These are phyloP conservation scores for Exophiala viscosa DNA, from an alignment of 2,329 filamentous ascomycete species.

Conservation along the genomic window DNA sequence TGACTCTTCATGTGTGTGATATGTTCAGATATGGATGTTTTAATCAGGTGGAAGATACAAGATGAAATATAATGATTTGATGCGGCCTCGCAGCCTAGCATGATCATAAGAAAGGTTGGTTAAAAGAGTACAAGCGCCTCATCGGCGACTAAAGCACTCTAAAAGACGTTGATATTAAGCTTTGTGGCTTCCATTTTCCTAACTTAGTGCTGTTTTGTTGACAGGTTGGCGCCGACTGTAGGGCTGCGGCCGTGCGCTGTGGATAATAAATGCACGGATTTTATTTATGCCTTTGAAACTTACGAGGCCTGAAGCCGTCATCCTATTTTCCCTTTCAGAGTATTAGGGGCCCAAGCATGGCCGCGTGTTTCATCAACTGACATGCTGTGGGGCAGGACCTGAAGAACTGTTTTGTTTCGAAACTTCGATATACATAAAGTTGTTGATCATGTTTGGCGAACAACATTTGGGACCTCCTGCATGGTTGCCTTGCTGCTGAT, in stretches of 20 bases:
- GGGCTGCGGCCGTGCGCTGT: too few relatives aligned
- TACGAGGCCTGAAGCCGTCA: background rate
- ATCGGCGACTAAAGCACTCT: background rate
- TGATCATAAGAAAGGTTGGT: background rate
- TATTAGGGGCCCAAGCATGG: background rate
- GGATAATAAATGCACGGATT: background rate
- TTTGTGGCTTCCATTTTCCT: background rate
- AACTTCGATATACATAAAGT: too few relatives aligned
- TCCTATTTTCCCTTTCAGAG: background rate
- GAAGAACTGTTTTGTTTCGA: too few relatives aligned
- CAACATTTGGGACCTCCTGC: too few relatives aligned
- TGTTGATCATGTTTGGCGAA: too few relatives aligned
- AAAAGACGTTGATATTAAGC: background rate
- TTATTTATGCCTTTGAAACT: background rate
- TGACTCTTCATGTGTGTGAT: background rate
- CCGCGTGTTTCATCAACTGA: background rate
- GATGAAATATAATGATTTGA: too few relatives aligned
- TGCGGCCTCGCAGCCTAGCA: too few relatives aligned
- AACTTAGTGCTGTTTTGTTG: background rate
- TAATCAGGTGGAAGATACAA: background rate
- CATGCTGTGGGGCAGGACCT: background rate
- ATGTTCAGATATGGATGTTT: background rate
- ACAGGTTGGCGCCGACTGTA: background rate
- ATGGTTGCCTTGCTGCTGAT: too few relatives aligned
- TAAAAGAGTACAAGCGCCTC: background rate